Evolutionary conservation across 805 yeast species (phyloP).

Genomic region (Yamadazyma philogaea): DNA sequence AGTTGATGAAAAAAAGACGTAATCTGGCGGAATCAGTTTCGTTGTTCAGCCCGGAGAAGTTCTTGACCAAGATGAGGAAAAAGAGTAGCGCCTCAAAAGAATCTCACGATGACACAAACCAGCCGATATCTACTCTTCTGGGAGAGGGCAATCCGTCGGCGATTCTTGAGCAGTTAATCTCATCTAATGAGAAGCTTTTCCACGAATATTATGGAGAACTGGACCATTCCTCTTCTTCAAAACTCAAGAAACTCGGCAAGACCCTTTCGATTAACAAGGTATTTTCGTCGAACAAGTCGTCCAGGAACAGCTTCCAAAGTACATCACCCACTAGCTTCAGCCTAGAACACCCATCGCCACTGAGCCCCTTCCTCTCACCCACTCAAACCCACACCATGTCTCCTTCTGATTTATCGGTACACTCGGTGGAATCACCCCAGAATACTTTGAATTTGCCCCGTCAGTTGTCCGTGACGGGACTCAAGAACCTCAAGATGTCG

Average conservation of each 20-base stretch:
- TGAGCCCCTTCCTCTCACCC: constrained; percentile 9
- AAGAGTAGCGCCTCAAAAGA: constrained; percentile 3
- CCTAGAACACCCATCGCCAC: constrained; percentile 1
- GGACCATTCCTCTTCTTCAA: constrained; percentile 6
- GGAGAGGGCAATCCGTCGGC: constrained; percentile 11
- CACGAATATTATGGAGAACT: not conserved
- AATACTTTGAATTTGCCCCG: constrained; percentile 25
- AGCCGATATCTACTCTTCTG: constrained; percentile 10
- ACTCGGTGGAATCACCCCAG: constrained; percentile 9
- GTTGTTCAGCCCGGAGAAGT: not conserved
- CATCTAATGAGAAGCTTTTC: constrained; percentile 8
- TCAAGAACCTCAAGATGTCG: constrained; percentile 32
- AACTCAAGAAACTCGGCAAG: constrained; percentile 12
- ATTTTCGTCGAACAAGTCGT: not conserved
- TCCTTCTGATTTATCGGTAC: constrained; percentile 1
- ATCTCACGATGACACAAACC: not conserved
- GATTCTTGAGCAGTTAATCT: constrained; percentile 12
- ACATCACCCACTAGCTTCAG: not conserved
- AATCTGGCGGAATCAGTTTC: constrained; percentile 2
- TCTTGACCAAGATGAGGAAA: constrained; percentile 3
- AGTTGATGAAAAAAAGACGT: constrained; percentile 18
- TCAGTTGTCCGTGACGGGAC: constrained; percentile 29
- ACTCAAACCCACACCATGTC: constrained; percentile 1
- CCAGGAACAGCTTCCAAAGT: not conserved
- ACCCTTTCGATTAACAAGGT: constrained; percentile 9